Base-by-base conservation (phyloP, 345 rosid genomes). In the Laguncularia racemosa region DNA sequence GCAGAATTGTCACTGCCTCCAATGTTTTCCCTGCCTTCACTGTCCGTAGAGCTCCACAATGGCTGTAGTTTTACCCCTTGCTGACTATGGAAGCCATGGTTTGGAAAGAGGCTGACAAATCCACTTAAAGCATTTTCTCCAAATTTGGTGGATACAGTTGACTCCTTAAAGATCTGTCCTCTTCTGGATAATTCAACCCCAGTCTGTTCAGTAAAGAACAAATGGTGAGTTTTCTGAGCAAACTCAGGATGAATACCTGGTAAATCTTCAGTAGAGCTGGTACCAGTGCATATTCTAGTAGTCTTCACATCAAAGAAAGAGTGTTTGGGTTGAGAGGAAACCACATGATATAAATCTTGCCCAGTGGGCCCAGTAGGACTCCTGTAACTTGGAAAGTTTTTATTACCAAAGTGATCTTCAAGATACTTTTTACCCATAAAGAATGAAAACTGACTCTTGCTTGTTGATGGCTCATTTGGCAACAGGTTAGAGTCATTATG, bases 41-140 rank as follows among this genome's bases (percentile, higher is more conserved):
- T 65, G 33, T 84, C 80, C 23, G 69, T 71, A 49, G 90, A 77
- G 77, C 86, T 81, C 61, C 73, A 83, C 14, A 83, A 60, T 59
- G 82, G 71, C 51, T 71, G 82, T 58, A 88, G 73, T 67, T 70
- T 77, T 52, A 61, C 69, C 60, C 82, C 86, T 52, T 78, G 86
- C 61, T 70, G 73, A 56, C 57, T 65, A 23, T 43, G 58, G 57
- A 70, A 75, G 68, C 62, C 72, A 53, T 44, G 56, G 61, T 54
- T 71, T 23, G 83, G 81, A 69, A 86, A 69, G 50, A 71, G 63
- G 59, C 74, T 62, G 60, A 81, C 72, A 67, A 81, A 63, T 20
- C 67, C 80, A 61, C 66, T 63, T 61, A 75, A 69, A 20, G 68
- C 20, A 53, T 77, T 78, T 33, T 79, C 79, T 64, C 82, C 77